Evolutionary conservation across 2,329 filamentous ascomycete genomes (phyloP), one percentile per base, ranked within the genome.

Genomic region (Sporothrix schenckii): DNA sequence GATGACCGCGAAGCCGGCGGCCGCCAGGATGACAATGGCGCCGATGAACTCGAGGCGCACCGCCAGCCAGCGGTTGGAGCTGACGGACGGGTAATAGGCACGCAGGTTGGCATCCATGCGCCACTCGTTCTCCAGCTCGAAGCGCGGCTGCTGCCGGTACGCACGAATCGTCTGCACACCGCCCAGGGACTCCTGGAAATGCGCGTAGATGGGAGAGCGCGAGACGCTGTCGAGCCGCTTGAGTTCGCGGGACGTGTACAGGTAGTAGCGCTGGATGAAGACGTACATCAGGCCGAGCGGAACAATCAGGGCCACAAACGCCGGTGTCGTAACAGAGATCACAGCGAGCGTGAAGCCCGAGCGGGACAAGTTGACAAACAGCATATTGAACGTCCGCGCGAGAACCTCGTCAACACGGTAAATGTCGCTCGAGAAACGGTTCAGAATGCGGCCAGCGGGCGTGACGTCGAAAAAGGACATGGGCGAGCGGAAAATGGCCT

Each of bases 401-500:
- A 99, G 87, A 54, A 98, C 92, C 83, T 99, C 93, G 78, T 97
- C 93, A 47, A 98, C 90, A 71, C 87, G 86, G 80, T 93, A 93
- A 71, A 92, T 89, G 78, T 94, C 89, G 81, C 89, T 96, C 19
- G 94, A 98, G 80, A 99, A 99, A 69, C 95, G 88, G 80, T 99
- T 99, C 72, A 99, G 84, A 76, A 99, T 97, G 70, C 96, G 89
- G n/a, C 95, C 95, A 73, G 94, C 91, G 2, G 95, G 95, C 1
- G 95, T 99, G 0, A 94, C 97, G 79, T 99, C 96, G 76, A 99
- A 99, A 82, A 99, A 99, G 76, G 89, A 95, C 95, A 99, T 99
- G 69, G 95, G 96, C 50, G 93, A 96, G 75, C 95, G 88, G 86
- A 99, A 99, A 76, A 98, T 97, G 21, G 95, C 93, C 76, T 91